phyloP scores from a whole-genome alignment of 495 filamentous ascomycete species.

The Penicillium riverlandense region DNA sequence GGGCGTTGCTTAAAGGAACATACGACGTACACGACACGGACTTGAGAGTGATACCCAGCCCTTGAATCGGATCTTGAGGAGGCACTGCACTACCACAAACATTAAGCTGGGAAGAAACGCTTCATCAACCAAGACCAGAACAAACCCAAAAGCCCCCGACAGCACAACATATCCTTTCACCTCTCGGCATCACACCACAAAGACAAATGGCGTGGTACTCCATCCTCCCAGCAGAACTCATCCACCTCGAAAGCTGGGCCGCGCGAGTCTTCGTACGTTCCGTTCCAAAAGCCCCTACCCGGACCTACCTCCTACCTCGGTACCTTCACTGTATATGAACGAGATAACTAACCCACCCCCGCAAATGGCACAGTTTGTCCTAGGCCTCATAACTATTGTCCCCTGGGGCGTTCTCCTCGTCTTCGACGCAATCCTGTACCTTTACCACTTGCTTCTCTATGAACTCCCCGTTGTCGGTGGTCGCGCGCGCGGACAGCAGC shows the following conservation, averaged over 20 bases:
- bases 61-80: too few relatives aligned
- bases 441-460: slow-evolving; percentile 51
- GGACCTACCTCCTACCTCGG: too few relatives aligned
- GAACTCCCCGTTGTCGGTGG: slow-evolving; percentile 58
- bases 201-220: slow-evolving; percentile 56
- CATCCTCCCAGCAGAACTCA: slow-evolving; percentile 51
- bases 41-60: too few relatives aligned
- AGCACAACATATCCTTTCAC: too few relatives aligned
- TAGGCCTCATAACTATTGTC: slow-evolving; percentile 55
- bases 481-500: slow-evolving; percentile 51
- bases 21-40: too few relatives aligned
- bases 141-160: too few relatives aligned
- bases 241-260: slow-evolving; percentile 55
- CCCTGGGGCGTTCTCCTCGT: slow-evolving; percentile 60
- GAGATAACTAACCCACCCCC: background rate
- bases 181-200: too few relatives aligned
- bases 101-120: too few relatives aligned
- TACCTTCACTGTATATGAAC: too few relatives aligned
- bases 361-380: slow-evolving; percentile 44
- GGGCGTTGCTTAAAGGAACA: too few relatives aligned
- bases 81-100: too few relatives aligned
- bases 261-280: slow-evolving; percentile 54
- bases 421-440: slow-evolving; percentile 61
- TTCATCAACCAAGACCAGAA: too few relatives aligned
- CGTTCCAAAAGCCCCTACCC: background rate